phyloP scores from a whole-genome alignment of 257 asterid species.

The Handroanthus guayacan region DNA sequence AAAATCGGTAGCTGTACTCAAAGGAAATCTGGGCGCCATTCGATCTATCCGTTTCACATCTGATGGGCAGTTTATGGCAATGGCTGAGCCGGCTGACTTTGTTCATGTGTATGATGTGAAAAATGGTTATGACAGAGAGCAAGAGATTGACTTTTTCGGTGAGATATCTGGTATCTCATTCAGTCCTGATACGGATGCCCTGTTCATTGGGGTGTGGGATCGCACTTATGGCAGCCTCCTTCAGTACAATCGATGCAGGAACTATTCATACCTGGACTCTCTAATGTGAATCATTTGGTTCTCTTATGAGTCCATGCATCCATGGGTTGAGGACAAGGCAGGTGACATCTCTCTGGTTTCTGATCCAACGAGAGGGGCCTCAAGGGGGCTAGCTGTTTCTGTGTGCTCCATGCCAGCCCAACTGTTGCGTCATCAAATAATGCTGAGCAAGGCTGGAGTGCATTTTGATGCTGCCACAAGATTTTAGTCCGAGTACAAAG shows the following conservation, averaged over 20 bases:
- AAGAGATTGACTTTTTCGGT: slow-evolving; percentile 54
- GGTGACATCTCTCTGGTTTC: slow-evolving; percentile 8
- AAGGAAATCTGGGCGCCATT: slow-evolving; percentile 55
- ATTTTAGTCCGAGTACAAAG: neutral
- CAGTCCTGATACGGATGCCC: slow-evolving; percentile 51
- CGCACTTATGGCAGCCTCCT: slow-evolving; percentile 56
- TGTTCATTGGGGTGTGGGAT: slow-evolving; percentile 56
- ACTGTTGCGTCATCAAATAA: slow-evolving; percentile 26
- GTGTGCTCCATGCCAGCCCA: slow-evolving; percentile 17
- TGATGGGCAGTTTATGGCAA: slow-evolving; percentile 54
- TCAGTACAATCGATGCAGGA: slow-evolving; percentile 48
- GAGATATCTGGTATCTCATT: slow-evolving; percentile 52
- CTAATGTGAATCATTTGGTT: slow-evolving; percentile 27
- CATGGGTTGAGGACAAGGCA: neutral
- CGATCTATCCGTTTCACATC: slow-evolving; percentile 54
- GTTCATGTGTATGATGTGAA: slow-evolving; percentile 54
- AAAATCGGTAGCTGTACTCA: slow-evolving; percentile 45
- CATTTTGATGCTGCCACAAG: slow-evolving; percentile 11
- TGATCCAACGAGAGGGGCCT: neutral
- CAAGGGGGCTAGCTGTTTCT: neutral
- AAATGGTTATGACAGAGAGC: slow-evolving; percentile 49
- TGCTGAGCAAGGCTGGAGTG: slow-evolving; percentile 30
- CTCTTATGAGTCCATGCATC: slow-evolving; percentile 2
- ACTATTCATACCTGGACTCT: slow-evolving; percentile 44
- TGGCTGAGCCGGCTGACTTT: slow-evolving; percentile 27